A percentile compares a stretch with the other conserved stretches of the same genome.
These are phyloP conservation scores for Amaranthus tricolor DNA, from an alignment of 179 eudicot species.

Conservation along the genomic window DNA sequence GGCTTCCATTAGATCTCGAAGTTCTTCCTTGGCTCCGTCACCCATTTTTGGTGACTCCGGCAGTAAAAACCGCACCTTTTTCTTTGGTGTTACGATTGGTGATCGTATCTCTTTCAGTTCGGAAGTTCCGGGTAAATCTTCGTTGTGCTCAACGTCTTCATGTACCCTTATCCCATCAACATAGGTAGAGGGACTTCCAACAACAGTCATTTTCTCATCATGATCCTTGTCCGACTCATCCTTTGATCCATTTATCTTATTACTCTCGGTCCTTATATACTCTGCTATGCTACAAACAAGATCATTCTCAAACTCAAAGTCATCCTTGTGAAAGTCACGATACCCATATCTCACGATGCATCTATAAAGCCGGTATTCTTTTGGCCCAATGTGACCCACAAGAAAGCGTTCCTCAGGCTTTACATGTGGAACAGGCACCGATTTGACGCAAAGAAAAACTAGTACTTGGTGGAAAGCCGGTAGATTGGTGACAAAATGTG, in stretches of 20 bases:
- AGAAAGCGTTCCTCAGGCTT: slow-evolving; percentile 44
- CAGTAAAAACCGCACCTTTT: slow-evolving; percentile 63
- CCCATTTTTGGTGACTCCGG: slow-evolving; percentile 75
- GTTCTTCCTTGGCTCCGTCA: slow-evolving; percentile 44
- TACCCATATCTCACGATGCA: slow-evolving; percentile 62
- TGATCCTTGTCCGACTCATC: slow-evolving; percentile 15
- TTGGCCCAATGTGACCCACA: slow-evolving; percentile 46
- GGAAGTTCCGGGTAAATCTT: slow-evolving; percentile 34
- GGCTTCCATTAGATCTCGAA: slow-evolving; percentile 70
- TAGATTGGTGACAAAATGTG: slow-evolving; percentile 65
- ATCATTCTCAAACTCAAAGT: slow-evolving; percentile 51
- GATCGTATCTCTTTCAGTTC: slow-evolving; percentile 48
- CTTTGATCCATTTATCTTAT: slow-evolving; percentile 40
- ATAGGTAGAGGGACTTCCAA: slow-evolving; percentile 7
- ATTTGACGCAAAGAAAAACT: slow-evolving; percentile 54
- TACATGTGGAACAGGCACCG: slow-evolving; percentile 49
- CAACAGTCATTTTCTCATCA: slow-evolving; percentile 14
- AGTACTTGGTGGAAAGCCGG: slow-evolving; percentile 67
- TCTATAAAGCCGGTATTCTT: slow-evolving; percentile 51
- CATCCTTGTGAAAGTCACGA: slow-evolving; percentile 54
- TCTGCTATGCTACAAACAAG: slow-evolving; percentile 16
- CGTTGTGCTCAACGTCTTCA: slow-evolving; percentile 33
- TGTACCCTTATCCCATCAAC: slow-evolving; percentile 28
- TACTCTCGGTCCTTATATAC: slow-evolving; percentile 12
- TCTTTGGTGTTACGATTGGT: slow-evolving; percentile 37